A percentile compares a stretch with the other conserved stretches of the same genome.
Evolutionary conservation across 768 basidiomycete genomes (phyloP).

Genomic region (Boletus reticulatus): DNA sequence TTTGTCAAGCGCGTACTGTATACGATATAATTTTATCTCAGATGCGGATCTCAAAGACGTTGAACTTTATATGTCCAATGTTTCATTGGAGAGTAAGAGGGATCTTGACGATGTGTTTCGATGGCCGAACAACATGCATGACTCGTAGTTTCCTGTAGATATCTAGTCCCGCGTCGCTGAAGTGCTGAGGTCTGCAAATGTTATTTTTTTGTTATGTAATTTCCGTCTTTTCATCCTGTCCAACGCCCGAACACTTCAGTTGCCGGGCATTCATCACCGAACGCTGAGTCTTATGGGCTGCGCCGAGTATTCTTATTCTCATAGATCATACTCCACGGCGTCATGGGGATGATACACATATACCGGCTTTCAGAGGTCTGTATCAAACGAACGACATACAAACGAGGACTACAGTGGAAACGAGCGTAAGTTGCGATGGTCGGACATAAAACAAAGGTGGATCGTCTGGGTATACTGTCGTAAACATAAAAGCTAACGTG

Average conservation of each 20-base stretch:
- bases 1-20: too few relatives aligned
- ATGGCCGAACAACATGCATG: too few relatives aligned
- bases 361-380: neutral
- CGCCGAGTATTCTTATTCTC: neutral
- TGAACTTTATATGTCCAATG: too few relatives aligned
- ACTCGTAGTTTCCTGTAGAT: too few relatives aligned
- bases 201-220: constrained; percentile 4
- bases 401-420: constrained; percentile 12
- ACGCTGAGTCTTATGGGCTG: neutral
- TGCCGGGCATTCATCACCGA: neutral
- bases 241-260: too few relatives aligned
- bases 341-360: constrained; percentile 2
- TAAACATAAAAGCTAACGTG: constrained; percentile 16
- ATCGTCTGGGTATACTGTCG: constrained; percentile 20
- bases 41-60: too few relatives aligned
- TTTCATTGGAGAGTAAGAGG: too few relatives aligned
- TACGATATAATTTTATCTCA: too few relatives aligned
- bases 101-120: too few relatives aligned
- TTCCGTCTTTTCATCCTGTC: constrained; percentile 6
- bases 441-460: constrained; percentile 10
- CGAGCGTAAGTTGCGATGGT: constrained; percentile 16
- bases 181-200: neutral
- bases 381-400: constrained; percentile 21
- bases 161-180: too few relatives aligned
- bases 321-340: neutral